Evolutionary conservation across 345 rosid genomes (phyloP).

Genomic region (Melaleuca alternifolia): DNA sequence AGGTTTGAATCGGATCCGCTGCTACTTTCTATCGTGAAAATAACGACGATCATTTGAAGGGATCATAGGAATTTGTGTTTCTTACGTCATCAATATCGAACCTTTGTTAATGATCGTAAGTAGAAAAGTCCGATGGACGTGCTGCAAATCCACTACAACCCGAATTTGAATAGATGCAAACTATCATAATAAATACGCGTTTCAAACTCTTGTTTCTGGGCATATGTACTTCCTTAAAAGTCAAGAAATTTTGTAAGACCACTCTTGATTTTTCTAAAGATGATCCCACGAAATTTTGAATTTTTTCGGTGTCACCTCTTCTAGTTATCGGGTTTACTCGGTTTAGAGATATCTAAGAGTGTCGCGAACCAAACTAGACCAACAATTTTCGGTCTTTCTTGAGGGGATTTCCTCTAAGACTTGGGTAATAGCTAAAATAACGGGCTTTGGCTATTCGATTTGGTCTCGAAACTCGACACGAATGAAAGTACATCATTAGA

Average conservation of each 20-base stretch:
- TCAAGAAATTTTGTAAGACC: no score
- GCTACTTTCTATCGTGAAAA: neutral
- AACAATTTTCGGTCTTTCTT: neutral
- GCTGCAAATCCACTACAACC: neutral
- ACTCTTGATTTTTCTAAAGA: no score
- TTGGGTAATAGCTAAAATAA: no score
- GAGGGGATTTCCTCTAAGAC: fast-evolving
- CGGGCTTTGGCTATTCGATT: fast-evolving
- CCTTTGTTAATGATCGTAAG: no score
- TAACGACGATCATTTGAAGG: neutral
- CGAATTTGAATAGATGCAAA: neutral
- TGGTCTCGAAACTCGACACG: neutral
- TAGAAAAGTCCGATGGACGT: neutral
- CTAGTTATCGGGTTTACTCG: neutral
- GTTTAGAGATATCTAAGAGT: neutral
- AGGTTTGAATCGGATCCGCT: neutral
- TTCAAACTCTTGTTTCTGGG: neutral
- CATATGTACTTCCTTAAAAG: neutral
- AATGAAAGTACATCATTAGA: neutral
- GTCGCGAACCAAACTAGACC: neutral
- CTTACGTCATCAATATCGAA: no score
- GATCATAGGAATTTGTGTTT: no score
- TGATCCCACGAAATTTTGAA: neutral
- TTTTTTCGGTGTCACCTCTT: neutral
- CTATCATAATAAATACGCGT: neutral